Conservation (phyloP, 768 basidiomycete species). For the Boletales sp. region DNA sequence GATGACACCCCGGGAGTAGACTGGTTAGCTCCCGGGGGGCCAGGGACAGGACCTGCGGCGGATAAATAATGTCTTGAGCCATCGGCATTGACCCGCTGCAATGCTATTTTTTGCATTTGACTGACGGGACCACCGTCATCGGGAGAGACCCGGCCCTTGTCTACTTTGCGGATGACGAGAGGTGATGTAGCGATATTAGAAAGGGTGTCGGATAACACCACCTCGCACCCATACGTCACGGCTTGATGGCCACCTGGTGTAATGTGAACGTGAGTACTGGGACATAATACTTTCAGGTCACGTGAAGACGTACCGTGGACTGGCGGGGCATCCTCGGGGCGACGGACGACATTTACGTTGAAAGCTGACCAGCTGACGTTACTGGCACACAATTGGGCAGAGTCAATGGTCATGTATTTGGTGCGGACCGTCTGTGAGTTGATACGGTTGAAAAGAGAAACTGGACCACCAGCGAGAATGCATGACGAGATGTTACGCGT, state of each 20-base stretch:
- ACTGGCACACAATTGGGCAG: slow-evolving; percentile 79
- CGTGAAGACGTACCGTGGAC: slow-evolving; percentile 61
- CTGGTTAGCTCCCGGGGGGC: slow-evolving; percentile 64
- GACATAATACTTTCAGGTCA: slow-evolving; percentile 40
- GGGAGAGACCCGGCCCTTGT: slow-evolving; percentile 82
- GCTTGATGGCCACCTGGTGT: slow-evolving; percentile 65
- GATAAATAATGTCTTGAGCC: slow-evolving; percentile 85
- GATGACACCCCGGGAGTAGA: slow-evolving; percentile 73
- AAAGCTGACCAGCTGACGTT: slow-evolving; percentile 93
- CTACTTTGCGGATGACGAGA: slow-evolving; percentile 86
- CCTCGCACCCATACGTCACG: slow-evolving; percentile 89
- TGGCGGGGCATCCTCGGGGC: slow-evolving; percentile 59
- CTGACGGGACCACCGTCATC: slow-evolving; percentile 91
- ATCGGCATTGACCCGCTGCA: slow-evolving; percentile 78
- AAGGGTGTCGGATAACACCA: slow-evolving; percentile 78
- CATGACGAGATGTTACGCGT: slow-evolving; percentile 89
- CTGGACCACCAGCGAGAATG: slow-evolving; percentile 84
- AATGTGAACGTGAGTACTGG: slow-evolving; percentile 38
- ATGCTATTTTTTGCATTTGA: slow-evolving; percentile 94
- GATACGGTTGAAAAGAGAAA: slow-evolving; percentile 93
- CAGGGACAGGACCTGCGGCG: slow-evolving; percentile 81
- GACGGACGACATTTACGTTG: slow-evolving; percentile 84
- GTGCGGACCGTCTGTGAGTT: slow-evolving; percentile 96
- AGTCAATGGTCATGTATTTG: slow-evolving; percentile 95
- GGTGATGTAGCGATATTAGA: slow-evolving; percentile 85